A percentile compares a stretch with the other conserved stretches of the same genome.
These are phyloP conservation scores for Arthrobotrys iridis DNA, from an alignment of 2,329 filamentous ascomycete genomes.

Conservation along the genomic window DNA sequence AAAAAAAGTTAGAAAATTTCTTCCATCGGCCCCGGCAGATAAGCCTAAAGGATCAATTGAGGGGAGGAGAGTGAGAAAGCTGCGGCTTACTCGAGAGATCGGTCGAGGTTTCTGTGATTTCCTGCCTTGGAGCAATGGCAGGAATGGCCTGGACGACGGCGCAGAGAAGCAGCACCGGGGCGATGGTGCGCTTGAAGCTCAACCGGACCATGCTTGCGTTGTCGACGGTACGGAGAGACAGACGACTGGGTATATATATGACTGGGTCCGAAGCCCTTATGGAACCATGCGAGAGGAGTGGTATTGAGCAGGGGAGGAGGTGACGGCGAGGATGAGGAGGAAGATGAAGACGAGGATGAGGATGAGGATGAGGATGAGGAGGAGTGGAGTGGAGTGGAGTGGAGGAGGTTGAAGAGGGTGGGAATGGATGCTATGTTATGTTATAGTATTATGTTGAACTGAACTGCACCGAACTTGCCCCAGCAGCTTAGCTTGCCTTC, in stretches of 20 bases:
- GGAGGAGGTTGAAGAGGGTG: not conserved
- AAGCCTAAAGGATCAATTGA: not conserved
- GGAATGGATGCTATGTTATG: not conserved
- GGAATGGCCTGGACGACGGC: conserved; percentile 48
- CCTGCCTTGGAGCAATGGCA: conserved; percentile 32
- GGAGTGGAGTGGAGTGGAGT: not conserved
- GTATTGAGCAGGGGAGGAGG: not conserved
- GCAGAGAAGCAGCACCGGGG: conserved; percentile 49
- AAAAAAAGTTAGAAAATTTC: not conserved
- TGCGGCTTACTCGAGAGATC: conserved; percentile 28
- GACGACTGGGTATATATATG: not conserved
- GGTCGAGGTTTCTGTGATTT: conserved; percentile 18
- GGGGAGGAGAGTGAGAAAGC: not conserved
- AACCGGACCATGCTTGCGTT: conserved; percentile 50
- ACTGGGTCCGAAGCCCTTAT: not conserved
- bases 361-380: conserved; percentile 13
- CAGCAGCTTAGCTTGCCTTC: too few species aligned
- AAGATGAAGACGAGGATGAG: conserved; percentile 13
- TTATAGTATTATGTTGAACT: not conserved
- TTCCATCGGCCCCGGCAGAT: not conserved
- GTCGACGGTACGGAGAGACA: not conserved
- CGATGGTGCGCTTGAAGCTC: conserved; percentile 45
- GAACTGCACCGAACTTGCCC: conserved; percentile 14
- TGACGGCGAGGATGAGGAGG: conserved; percentile 1
- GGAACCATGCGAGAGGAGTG: conserved; percentile 21